Percentiles rank a stretch among this genome's conserved stretches.
Conservation (phyloP, 805 yeast species). For the Lachancea cidri region DNA sequence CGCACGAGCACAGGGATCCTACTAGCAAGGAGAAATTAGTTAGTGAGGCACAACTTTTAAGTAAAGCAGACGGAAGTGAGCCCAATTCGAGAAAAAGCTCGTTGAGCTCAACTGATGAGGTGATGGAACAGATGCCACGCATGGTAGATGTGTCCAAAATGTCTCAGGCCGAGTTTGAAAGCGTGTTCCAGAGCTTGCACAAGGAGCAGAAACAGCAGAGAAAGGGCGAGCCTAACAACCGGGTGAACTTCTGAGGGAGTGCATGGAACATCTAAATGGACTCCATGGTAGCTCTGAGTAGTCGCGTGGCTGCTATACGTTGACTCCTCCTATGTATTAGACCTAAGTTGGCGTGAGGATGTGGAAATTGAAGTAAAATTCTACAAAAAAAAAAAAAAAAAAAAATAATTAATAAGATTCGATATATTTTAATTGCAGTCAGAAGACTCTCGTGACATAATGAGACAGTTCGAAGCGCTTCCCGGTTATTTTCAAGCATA, state of each 20-base stretch:
- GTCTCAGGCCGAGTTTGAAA: conserved; percentile 15
- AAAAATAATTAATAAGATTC: not conserved
- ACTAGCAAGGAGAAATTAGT: conserved; percentile 2
- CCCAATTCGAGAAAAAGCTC: conserved; percentile 5
- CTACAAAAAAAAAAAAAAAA: not conserved
- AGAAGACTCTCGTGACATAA: not conserved
- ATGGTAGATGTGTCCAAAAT: conserved; percentile 15
- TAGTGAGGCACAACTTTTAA: too few species aligned
- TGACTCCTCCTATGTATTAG: not conserved
- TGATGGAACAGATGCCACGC: conserved; percentile 1
- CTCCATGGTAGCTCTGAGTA: too few species aligned
- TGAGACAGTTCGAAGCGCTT: conserved; percentile 13
- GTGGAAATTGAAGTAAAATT: not conserved
- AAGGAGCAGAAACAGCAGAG: conserved; percentile 1
- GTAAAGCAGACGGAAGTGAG: not conserved
- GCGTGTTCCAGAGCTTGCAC: conserved; percentile 11
- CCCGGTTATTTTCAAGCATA: conserved; percentile 26
- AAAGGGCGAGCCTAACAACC: conserved; percentile 18
- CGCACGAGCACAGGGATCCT: conserved; percentile 11
- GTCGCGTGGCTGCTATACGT: too few species aligned
- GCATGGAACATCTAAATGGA: too few species aligned
- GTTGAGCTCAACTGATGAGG: conserved; percentile 3
- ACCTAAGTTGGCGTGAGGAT: too few species aligned
- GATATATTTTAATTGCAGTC: not conserved
- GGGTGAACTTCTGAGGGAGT: conserved; percentile 17